Conservation (phyloP, 495 filamentous ascomycete species). For the Penicillium bialowiezense region DNA sequence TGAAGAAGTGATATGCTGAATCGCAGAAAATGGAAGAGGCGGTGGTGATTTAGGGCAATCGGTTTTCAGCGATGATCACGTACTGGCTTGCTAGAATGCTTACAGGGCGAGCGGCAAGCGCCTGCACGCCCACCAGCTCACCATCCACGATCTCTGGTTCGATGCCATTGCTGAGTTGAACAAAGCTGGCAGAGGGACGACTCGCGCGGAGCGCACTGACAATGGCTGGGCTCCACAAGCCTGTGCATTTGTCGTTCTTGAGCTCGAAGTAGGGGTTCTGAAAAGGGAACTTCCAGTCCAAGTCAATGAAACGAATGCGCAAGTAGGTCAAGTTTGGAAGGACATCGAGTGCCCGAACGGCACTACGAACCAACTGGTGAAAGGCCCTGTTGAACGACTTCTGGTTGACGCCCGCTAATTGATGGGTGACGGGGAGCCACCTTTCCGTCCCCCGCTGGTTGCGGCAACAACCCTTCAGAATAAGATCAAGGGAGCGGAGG, state of each 20-base stretch:
- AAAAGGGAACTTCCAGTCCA: slow-evolving; percentile 52
- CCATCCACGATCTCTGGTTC: slow-evolving; percentile 30
- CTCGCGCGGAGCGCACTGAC: too few species aligned
- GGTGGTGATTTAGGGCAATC: too few species aligned
- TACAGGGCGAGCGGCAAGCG: slow-evolving; percentile 28
- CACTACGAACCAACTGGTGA: slow-evolving; percentile 58
- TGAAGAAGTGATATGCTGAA: too few species aligned
- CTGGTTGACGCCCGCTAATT: slow-evolving; percentile 37
- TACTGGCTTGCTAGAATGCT: slow-evolving; percentile 33
- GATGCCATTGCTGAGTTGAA: slow-evolving; percentile 57
- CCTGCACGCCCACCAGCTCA: slow-evolving; percentile 28
- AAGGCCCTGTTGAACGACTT: slow-evolving; percentile 65
- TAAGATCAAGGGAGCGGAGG: slow-evolving; percentile 63
- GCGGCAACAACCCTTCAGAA: slow-evolving; percentile 67
- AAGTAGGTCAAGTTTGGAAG: slow-evolving; percentile 55
- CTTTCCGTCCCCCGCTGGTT: too few species aligned
- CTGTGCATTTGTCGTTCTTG: slow-evolving; percentile 53
- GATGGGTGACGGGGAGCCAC: background rate
- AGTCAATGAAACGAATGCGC: slow-evolving; percentile 68
- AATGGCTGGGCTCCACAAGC: slow-evolving; percentile 73
- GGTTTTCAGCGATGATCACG: slow-evolving; percentile 25
- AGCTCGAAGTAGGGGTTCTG: slow-evolving; percentile 68
- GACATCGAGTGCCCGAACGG: slow-evolving; percentile 52
- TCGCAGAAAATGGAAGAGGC: too few species aligned
- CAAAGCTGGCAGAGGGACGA: slow-evolving; percentile 53